These are phyloP conservation scores for Symbiodinium pilosum DNA, from an alignment of 73 alveolate species.

Conservation along the genomic window DNA sequence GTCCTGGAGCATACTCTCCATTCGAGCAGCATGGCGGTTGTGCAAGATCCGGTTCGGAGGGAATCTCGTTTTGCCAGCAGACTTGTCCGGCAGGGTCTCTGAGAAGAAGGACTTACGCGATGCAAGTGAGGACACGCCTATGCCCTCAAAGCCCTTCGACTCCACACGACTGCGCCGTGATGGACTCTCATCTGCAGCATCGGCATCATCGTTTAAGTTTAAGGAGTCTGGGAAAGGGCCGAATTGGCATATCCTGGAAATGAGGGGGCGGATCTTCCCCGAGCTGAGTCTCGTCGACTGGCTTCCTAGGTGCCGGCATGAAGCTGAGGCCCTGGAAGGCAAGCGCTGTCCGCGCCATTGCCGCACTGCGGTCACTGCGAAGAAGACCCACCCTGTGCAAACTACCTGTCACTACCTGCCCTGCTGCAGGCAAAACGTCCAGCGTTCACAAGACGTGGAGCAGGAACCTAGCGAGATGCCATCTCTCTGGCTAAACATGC, in stretches of 20 bases:
- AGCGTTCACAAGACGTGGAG: too few relatives aligned
- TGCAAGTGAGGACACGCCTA: neutral
- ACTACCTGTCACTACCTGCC: too few relatives aligned
- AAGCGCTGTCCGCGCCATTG: neutral
- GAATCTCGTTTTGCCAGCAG: too few relatives aligned
- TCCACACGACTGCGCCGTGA: neutral
- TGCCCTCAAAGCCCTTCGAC: neutral
- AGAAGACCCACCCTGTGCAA: too few relatives aligned
- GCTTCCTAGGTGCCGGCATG: neutral
- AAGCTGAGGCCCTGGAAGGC: neutral
- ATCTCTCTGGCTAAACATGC: too few relatives aligned
- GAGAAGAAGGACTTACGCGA: neutral
- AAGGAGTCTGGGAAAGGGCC: neutral
- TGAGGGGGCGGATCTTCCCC: neutral
- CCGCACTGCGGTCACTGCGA: too few relatives aligned
- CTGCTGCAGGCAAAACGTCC: too few relatives aligned
- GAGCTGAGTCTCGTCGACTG: neutral
- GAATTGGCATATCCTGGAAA: neutral
- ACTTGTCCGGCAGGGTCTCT: neutral
- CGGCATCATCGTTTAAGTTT: neutral
- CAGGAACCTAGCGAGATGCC: too few relatives aligned
- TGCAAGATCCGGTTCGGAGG: conserved; percentile 2
- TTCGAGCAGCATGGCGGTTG: neutral
- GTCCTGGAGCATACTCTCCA: neutral
- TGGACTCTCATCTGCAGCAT: neutral